Percentiles rank a stretch among this genome's conserved stretches.
These are phyloP conservation scores for Penicillium olsonii DNA, from an alignment of 2,329 filamentous ascomycete genomes.

Conservation along the genomic window DNA sequence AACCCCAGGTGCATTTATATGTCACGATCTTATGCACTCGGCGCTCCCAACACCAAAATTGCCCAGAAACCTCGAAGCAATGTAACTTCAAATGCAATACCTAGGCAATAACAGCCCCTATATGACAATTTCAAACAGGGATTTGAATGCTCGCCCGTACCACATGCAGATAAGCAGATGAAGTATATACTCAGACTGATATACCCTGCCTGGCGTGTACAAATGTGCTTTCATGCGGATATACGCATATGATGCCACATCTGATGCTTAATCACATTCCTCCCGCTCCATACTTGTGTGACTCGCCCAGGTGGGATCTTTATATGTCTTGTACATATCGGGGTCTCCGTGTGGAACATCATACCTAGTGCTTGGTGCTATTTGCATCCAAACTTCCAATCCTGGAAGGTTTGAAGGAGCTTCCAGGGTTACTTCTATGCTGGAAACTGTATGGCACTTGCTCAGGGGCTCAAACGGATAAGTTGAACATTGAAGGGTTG, in stretches of 20 bases:
- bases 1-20: not conserved
- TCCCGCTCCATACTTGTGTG: not conserved
- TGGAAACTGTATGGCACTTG: no score
- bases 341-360: conserved; percentile 2
- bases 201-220: not conserved
- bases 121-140: conserved; percentile 4
- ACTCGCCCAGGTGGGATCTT: not conserved
- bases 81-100: not conserved
- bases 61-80: not conserved
- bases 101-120: not conserved
- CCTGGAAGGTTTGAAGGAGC: no score
- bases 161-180: conserved; percentile 8
- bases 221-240: not conserved
- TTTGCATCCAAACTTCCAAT: not conserved
- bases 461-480: no score
- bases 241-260: not conserved
- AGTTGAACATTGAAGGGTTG: no score
- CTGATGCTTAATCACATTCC: not conserved
- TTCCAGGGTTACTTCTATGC: no score
- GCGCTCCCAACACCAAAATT: not conserved
- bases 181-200: not conserved
- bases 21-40: not conserved
- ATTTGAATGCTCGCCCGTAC: not conserved
- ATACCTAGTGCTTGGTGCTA: not conserved
- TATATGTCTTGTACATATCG: not conserved